A percentile compares a stretch with the other conserved stretches of the same genome.
Evolutionary conservation across 2,329 filamentous ascomycete species (phyloP).

Genomic region (Berkeleyomyces rouxiae): DNA sequence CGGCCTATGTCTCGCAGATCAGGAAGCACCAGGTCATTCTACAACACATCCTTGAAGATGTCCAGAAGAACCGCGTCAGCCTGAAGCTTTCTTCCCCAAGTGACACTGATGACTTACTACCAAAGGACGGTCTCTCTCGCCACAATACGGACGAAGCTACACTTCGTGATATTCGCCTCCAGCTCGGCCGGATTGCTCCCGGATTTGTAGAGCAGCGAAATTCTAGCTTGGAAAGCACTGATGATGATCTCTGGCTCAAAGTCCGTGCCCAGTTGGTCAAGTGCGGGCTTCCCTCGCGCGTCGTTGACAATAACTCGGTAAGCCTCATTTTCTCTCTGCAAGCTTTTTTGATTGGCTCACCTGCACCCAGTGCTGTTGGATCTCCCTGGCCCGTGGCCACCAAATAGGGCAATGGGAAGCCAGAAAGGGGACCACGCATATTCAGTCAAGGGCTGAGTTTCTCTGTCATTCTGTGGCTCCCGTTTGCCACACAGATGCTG

Average conservation of each 20-base stretch:
- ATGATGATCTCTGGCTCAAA: conserved; percentile 39
- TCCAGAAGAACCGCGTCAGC: conserved; percentile 34
- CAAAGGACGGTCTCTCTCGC: conserved; percentile 30
- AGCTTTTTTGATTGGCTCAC: neutral
- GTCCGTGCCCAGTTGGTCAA: conserved; percentile 41
- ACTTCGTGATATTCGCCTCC: conserved; percentile 5
- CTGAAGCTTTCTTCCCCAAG: conserved; percentile 21
- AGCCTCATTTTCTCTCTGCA: conserved; percentile 13
- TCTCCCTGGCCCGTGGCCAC: neutral
- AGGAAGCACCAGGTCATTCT: conserved; percentile 35
- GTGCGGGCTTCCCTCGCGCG: conserved; percentile 40
- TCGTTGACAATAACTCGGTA: conserved; percentile 42
- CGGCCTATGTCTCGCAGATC: conserved; percentile 23
- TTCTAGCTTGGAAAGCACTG: conserved; percentile 25
- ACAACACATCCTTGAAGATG: conserved; percentile 38
- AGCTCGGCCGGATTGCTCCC: conserved; percentile 38
- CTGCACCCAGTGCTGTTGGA: neutral
- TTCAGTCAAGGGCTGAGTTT: neutral
- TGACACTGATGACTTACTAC: conserved; percentile 23
- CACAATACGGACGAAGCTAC: neutral
- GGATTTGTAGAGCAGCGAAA: conserved; percentile 30
- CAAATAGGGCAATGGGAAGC: neutral
- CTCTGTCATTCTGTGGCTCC: neutral
- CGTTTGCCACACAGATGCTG: neutral
- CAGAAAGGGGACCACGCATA: neutral